Percentiles rank a stretch among this genome's conserved stretches.
These are phyloP conservation scores for Lumnitzera racemosa DNA, from an alignment of 345 rosid genomes.

Conservation along the genomic window DNA sequence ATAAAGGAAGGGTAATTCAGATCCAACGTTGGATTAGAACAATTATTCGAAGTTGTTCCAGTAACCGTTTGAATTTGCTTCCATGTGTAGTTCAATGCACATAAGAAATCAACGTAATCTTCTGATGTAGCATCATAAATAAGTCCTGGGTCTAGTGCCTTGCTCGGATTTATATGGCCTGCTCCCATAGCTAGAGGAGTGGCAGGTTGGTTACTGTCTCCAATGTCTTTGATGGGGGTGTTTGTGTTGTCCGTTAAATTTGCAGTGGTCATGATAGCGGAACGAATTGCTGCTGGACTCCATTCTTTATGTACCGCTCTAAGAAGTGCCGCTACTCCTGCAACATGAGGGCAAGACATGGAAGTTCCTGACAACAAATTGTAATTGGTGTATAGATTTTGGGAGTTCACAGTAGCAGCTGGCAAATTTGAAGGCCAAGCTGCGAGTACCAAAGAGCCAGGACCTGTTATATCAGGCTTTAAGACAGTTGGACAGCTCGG, in stretches of 20 bases:
- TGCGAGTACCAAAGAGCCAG: constrained; percentile 38
- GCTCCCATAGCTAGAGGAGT: constrained; percentile 47
- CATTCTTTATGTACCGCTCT: constrained; percentile 44
- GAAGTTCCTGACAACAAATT: constrained; percentile 50
- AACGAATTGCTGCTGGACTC: constrained; percentile 55
- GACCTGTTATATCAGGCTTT: constrained; percentile 54
- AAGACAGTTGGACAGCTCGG: constrained; percentile 35
- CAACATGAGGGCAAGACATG: constrained; percentile 48
- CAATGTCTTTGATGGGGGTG: constrained; percentile 21
- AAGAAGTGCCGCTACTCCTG: constrained; percentile 47
- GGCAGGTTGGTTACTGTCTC: constrained; percentile 14
- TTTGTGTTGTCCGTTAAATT: constrained; percentile 23
- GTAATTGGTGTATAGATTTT: constrained; percentile 18
- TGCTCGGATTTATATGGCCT: constrained; percentile 46
- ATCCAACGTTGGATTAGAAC: constrained; percentile 34
- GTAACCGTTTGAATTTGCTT: constrained; percentile 42
- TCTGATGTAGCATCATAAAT: constrained; percentile 30
- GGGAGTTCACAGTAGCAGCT: constrained; percentile 7
- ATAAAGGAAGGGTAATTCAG: constrained; percentile 60
- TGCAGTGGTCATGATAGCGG: constrained; percentile 55
- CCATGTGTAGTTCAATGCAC: constrained; percentile 36
- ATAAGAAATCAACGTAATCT: constrained; percentile 39
- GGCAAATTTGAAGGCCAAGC: constrained; percentile 36
- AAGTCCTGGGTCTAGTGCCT: constrained; percentile 53
- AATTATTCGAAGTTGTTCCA: constrained; percentile 23